These are phyloP conservation scores for Aspergillus fischeri DNA, from an alignment of 2,329 filamentous ascomycete genomes.

Conservation along the genomic window DNA sequence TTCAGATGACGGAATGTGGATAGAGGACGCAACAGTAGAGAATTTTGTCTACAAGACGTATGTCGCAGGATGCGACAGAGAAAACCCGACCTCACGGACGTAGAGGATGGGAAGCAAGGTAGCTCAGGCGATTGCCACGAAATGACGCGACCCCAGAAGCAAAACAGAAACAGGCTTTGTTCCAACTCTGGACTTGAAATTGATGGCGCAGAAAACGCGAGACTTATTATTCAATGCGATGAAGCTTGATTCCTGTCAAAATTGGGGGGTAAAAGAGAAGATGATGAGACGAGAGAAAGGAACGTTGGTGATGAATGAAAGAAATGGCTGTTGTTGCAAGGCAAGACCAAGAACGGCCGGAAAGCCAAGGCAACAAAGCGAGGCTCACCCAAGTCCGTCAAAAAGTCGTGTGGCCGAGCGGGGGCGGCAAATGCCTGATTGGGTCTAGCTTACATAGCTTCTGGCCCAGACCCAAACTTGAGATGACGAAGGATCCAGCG, in stretches of 20 bases:
- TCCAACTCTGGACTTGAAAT: background rate
- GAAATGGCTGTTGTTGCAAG: background rate
- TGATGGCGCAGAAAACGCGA: background rate
- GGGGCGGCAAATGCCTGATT: background rate
- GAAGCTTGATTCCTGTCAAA: background rate
- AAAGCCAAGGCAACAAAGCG: background rate
- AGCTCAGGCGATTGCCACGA: conserved; percentile 1
- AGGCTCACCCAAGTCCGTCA: background rate
- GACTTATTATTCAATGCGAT: background rate
- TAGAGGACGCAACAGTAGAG: background rate
- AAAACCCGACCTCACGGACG: background rate
- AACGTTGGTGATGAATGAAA: background rate
- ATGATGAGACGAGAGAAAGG: background rate
- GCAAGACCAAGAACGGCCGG: background rate
- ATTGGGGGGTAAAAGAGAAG: background rate
- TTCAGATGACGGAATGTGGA: background rate
- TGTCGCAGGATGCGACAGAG: background rate
- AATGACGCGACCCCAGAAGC: conserved; percentile 2
- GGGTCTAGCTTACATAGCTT: background rate
- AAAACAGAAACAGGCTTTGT: background rate
- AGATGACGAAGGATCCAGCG: background rate
- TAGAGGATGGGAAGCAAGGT: background rate
- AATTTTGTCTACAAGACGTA: background rate
- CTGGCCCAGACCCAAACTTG: background rate
- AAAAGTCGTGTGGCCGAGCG: background rate